phyloP scores from a whole-genome alignment of 208 protist species.

The Wallacemonas rigidus region DNA sequence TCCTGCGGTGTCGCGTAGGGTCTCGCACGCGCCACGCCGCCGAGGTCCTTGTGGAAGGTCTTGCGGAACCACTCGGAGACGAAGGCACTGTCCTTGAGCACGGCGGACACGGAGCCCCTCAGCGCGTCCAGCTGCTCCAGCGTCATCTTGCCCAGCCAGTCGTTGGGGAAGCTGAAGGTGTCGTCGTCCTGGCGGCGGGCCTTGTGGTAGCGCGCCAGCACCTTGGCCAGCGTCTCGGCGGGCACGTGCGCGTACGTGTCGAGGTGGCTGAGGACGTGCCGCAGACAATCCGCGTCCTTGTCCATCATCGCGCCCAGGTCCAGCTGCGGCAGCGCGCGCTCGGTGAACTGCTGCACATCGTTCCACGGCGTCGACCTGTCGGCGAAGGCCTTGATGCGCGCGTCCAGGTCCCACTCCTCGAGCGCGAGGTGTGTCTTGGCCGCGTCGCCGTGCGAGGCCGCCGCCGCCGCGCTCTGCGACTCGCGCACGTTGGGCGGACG shows the following conservation, averaged over 20 bases:
- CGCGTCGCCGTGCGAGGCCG: not conserved
- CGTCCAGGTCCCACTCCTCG: not conserved
- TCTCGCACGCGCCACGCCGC: not conserved
- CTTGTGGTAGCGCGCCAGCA: not conserved
- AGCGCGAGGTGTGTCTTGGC: not conserved
- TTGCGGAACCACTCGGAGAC: conserved; percentile 10
- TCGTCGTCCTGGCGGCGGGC: not conserved
- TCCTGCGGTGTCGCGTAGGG: not conserved
- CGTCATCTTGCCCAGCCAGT: conserved; percentile 16
- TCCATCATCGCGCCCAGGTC: conserved; percentile 4
- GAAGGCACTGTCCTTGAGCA: not conserved
- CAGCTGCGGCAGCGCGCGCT: not conserved
- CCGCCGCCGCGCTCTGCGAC: not conserved
- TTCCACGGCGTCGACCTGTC: not conserved
- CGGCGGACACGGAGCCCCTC: not conserved
- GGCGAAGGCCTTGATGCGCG: conserved; percentile 1
- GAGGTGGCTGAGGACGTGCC: not conserved
- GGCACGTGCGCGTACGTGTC: conserved; percentile 13
- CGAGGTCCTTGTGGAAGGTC: conserved; percentile 12
- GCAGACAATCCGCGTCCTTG: not conserved
- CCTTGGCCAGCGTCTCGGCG: not conserved
- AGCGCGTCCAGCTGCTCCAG: conserved; percentile 17
- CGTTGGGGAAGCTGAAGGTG: not conserved
- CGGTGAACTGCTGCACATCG: not conserved
- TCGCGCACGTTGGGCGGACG: conserved; percentile 17